Conservation (phyloP, 192 early-diverging fungal genomes). For the Mycoemilia scoparia region DNA sequence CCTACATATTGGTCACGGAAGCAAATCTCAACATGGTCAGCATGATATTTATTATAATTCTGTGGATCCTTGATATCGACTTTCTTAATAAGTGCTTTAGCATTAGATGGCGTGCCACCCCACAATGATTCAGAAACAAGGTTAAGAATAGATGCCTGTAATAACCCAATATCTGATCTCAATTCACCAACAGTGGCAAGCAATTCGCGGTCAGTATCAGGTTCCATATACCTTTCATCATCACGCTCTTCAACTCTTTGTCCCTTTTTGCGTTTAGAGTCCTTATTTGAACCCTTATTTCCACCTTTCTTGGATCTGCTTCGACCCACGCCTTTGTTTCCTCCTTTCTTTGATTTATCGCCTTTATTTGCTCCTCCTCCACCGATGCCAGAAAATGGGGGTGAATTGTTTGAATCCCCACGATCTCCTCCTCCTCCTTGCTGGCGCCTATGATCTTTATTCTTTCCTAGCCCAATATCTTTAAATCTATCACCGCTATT, state of each 20-base stretch:
- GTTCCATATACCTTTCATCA: conserved; percentile 3
- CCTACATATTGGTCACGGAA: conserved; percentile 86
- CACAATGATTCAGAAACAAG: conserved; percentile 17
- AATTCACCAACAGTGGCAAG: conserved; percentile 23
- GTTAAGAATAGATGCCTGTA: conserved; percentile 14
- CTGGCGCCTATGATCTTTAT: neutral
- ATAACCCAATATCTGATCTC: conserved; percentile 14
- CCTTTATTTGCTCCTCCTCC: neutral
- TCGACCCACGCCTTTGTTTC: neutral
- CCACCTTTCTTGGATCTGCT: neutral
- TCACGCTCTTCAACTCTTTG: neutral
- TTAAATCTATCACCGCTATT: neutral
- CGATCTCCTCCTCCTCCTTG: neutral
- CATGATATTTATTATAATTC: conserved; percentile 35
- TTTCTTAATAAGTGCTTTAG: conserved; percentile 29
- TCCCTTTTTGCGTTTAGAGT: neutral
- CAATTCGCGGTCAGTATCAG: conserved; percentile 15
- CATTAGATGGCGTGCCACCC: conserved; percentile 16
- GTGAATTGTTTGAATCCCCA: neutral
- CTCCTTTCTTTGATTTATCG: conserved; percentile 1
- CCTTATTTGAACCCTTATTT: conserved; percentile 2
- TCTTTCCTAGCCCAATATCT: neutral
- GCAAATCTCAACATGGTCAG: conserved; percentile 67
- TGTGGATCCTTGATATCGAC: conserved; percentile 27
- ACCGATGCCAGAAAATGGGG: conserved; percentile 2